Evolutionary conservation across 495 filamentous ascomycete species (phyloP).

Genomic region (Aspergillus biplanus): DNA sequence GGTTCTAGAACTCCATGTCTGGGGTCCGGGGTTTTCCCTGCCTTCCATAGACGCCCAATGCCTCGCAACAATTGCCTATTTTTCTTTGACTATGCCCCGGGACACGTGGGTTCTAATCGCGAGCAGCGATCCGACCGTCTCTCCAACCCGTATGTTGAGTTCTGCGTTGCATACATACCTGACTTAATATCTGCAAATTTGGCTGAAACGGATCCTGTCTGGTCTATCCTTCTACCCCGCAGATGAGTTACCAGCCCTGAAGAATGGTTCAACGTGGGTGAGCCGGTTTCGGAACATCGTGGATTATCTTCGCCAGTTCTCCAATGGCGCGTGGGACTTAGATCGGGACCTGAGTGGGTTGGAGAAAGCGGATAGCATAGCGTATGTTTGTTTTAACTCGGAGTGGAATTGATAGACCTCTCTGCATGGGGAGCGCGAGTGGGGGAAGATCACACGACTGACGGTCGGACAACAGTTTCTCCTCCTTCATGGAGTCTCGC

Average conservation of each 20-base stretch:
- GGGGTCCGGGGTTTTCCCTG: constrained; percentile 85
- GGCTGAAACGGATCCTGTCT: constrained; percentile 16
- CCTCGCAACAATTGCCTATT: constrained; percentile 73
- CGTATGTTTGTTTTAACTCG: constrained; percentile 41
- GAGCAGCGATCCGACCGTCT: constrained; percentile 72
- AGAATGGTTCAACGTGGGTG: constrained; percentile 64
- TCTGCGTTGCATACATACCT: constrained; percentile 16
- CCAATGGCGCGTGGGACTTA: constrained; percentile 56
- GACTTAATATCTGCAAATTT: constrained; percentile 16
- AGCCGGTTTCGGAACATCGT: constrained; percentile 76
- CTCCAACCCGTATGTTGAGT: constrained; percentile 69
- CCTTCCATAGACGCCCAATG: constrained; percentile 92
- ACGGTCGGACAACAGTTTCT: constrained; percentile 44
- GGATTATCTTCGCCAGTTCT: constrained; percentile 63
- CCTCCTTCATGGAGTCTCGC: constrained; percentile 65
- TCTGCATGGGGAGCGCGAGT: too few species aligned
- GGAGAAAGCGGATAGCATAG: constrained; percentile 56
- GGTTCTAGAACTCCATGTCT: constrained; percentile 83
- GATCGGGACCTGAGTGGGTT: constrained; percentile 51
- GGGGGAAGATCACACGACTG: constrained; percentile 17
- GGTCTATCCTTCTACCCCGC: constrained; percentile 14
- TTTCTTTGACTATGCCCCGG: constrained; percentile 58
- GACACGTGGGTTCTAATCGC: constrained; percentile 75
- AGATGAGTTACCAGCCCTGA: constrained; percentile 78
- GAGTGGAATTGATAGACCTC: background rate